Base-by-base conservation (phyloP, 148 eudicot genomes). In the Chenopodium suecicum region DNA sequence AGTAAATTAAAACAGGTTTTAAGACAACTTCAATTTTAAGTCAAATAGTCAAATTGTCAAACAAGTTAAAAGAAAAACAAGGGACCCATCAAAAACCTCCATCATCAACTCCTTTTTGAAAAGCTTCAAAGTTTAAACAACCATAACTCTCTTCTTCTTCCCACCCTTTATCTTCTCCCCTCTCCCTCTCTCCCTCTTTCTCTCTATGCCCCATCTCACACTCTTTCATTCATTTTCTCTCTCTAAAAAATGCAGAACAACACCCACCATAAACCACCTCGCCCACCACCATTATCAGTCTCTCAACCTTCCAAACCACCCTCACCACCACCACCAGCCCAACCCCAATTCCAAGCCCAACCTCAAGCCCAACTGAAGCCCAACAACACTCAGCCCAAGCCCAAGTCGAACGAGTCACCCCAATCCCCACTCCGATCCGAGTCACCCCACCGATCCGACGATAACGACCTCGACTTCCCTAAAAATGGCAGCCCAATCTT, bases 381-480 rank as follows among this genome's bases (percentile, higher is more conserved):
- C 60, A 23, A 67, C 44, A 41, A 41, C 44, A 41, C 44, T 0
- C 8, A 41, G 0, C 60, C 71, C 62, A 65, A 23, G 7, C 73
- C 25, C 32, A 66, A 34, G 25, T 37, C 76, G 1, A 27, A 44
- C 65, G 84, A 90, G 32, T 87, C 90, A 0, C 87, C 83, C 63
- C 90, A 90, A 80, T 89, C 97, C 8, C 94, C 95, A 0, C 92
- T 88, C 69, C 95, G 91, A 56, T 88, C 87, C 27, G 86, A 87
- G 6, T 89, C 98, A 1, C 90, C 94, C 0, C 92, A 80, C 77
- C 94, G 91, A 52, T 87, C 88, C 41, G 89, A 85, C 83, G 89
- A 87, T 82, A 78, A 8, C 13, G 81, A 79, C 9, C 47, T 34
- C 60, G 32, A 78, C 44, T 9, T 2, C 48, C 17, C 68, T 65